Evolutionary conservation across 495 filamentous ascomycete species (phyloP), one percentile per base, ranked within the genome.

Genomic region (Daldinia grandis): DNA sequence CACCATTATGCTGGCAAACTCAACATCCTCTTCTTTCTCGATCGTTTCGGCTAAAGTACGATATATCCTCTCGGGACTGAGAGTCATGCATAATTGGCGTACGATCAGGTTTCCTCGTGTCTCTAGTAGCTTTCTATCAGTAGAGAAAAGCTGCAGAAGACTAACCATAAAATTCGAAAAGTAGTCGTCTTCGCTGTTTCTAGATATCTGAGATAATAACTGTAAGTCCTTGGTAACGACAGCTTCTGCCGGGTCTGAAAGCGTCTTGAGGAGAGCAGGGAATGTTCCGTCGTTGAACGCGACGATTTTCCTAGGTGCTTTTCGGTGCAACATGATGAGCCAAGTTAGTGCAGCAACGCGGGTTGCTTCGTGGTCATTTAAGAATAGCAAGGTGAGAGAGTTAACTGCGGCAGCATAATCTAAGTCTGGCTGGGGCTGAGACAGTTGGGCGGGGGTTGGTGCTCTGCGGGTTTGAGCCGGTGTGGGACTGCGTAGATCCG

Each of bases 1-100:
- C 27, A 99, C 93, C 96, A 99, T 99, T 72, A 98, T 99, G 70
- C 94, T 97, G 17, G 96, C 94, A 79, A 99, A 99, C 76, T 98
- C 96, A 33, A 98, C 86, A 76, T 99, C 95, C 82, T 98, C 95
- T 78, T 99, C 96, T 68, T 96, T 97, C 78, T 98, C 96, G 6
- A 99, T 89, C 78, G 95, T 97, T 68, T 98, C 96, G 50, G 96
- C 96, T 55, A 99, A 80, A 4, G 94, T 98, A 31, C 96, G 91
- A 76, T 98, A 99, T 64, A 99, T 99, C 55, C 94, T 88, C 77
- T 98, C 96, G 0, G 96, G 89, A 67, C 94, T 96, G 31, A 99
- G 82, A 67, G 91, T 97, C 55, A 95, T 86, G 78, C 94, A 99
- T 24, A 99, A 84, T 77, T 98, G 95, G 42, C 96, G 87, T 69